Percentiles rank a stretch among this genome's conserved stretches.
Evolutionary conservation across 148 eudicot species (phyloP).

Genomic region (Cornus suecica): DNA sequence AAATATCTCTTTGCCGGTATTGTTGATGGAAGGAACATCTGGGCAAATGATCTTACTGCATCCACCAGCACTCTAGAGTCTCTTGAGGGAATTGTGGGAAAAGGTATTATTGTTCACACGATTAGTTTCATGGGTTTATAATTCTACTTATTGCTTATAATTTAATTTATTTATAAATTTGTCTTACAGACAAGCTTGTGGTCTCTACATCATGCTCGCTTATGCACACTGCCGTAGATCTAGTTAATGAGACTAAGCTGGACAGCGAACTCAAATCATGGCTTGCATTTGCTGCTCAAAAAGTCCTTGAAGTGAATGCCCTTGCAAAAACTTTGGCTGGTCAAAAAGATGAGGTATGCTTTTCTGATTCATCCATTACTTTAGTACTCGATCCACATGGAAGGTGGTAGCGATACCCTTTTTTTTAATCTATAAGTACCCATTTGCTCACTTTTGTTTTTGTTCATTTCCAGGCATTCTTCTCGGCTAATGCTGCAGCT

Average conservation of each 20-base stretch:
- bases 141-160: neutral
- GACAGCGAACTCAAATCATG: slow-evolving; percentile 30
- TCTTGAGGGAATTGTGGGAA: slow-evolving; percentile 30
- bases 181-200: slow-evolving; percentile 32
- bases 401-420: neutral
- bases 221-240: slow-evolving; percentile 36
- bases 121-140: neutral
- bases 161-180: neutral
- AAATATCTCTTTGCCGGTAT: slow-evolving; percentile 37
- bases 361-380: neutral
- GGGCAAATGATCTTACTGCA: slow-evolving; percentile 26
- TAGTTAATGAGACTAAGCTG: slow-evolving; percentile 31
- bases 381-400: neutral
- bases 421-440: neutral
- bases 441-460: neutral
- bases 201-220: slow-evolving; percentile 35
- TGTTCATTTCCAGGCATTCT: slow-evolving; percentile 21
- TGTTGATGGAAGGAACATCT: slow-evolving; percentile 40
- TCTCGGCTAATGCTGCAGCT: slow-evolving; percentile 37
- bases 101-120: slow-evolving; percentile 16
- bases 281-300: slow-evolving; percentile 39
- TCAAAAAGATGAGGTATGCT: slow-evolving; percentile 28
- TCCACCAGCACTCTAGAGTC: slow-evolving; percentile 18
- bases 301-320: slow-evolving; percentile 34
- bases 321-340: slow-evolving; percentile 31